These are phyloP conservation scores for Fusarium verrucosum DNA, from an alignment of 2,329 filamentous ascomycete species.

Conservation along the genomic window DNA sequence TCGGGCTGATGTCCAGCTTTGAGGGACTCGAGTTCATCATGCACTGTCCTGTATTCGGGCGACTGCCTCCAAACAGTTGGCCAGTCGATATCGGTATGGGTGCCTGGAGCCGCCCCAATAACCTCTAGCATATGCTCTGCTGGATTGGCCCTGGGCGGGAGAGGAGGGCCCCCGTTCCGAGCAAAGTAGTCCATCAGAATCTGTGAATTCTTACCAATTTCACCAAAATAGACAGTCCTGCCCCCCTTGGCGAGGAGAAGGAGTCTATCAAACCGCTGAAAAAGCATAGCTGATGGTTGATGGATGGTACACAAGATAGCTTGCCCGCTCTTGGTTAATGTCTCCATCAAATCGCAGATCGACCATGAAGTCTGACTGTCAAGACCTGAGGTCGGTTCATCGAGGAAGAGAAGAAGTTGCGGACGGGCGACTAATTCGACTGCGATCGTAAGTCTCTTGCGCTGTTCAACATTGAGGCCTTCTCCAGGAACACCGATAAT, in stretches of 20 bases:
- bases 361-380: slow-evolving; percentile 68
- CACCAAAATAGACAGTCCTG: slow-evolving; percentile 73
- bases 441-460: slow-evolving; percentile 67
- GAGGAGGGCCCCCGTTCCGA: slow-evolving; percentile 64
- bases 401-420: slow-evolving; percentile 65
- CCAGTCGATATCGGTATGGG: slow-evolving; percentile 55
- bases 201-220: slow-evolving; percentile 65
- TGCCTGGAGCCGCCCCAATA: slow-evolving; percentile 57
- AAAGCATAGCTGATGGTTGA: slow-evolving; percentile 51
- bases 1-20: not conserved
- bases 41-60: slow-evolving; percentile 45
- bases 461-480: slow-evolving; percentile 66
- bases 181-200: slow-evolving; percentile 69
- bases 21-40: slow-evolving; percentile 47
- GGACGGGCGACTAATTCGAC: slow-evolving; percentile 64
- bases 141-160: slow-evolving; percentile 66
- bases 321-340: slow-evolving; percentile 61
- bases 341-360: slow-evolving; percentile 66
- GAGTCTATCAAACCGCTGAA: slow-evolving; percentile 49
- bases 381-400: slow-evolving; percentile 67
- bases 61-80: slow-evolving; percentile 49
- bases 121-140: slow-evolving; percentile 72
- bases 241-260: slow-evolving; percentile 3
- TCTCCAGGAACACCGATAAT: slow-evolving; percentile 67
- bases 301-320: slow-evolving; percentile 50